Base-by-base conservation (phyloP, 768 basidiomycete genomes). In the Tricholoma saponaceum region DNA sequence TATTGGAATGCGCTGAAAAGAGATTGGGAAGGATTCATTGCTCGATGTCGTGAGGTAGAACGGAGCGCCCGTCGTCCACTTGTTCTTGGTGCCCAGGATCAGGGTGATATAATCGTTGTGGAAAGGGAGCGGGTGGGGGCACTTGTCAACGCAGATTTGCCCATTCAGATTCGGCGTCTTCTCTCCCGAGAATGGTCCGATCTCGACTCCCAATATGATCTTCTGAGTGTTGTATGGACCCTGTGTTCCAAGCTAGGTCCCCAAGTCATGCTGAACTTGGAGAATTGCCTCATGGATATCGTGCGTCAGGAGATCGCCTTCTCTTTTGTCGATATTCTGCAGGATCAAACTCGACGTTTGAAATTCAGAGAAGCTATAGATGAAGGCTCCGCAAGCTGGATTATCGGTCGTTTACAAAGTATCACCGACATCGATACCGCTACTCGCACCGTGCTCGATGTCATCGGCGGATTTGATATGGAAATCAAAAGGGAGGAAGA, bases 21-120 rank as follows among this genome's bases (percentile, higher is more conserved):
- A 47, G 95, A 98, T 64, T 98, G 96, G 95, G 90, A 98, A 66
- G 94, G 95, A 3, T 95, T 98, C 65, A 85, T 95, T 59, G 89
- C 95, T 7, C 82, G 92, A 56, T 95, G 92, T 66, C 83, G 90
- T 54, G 92, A 94, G 61, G 78, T 95, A n/a, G 95, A 97, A 72
- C 86, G 90, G 43, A 85, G 84, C 59, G 89, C 88, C 32, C 82
- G 90, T 44, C 88, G 89, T 84, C 92, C 92, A 1, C 79, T 93
- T 25, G 79, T 79, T 14, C 78, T 93, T 33, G 86, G 84, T 39
- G 67, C 77, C 22, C 71, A 76, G 43, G 73, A 69, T 32, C 66
- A 72, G 51, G 67, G 75, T 49, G 80, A 81, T 30, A 71, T 89
- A 26, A 69, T 92, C 52, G 69, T 93, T 22, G 73, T 90, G 13